A percentile compares a stretch with the other conserved stretches of the same genome.
These are phyloP conservation scores for Salix koriyanagi DNA, from an alignment of 345 rosid genomes.

Conservation along the genomic window DNA sequence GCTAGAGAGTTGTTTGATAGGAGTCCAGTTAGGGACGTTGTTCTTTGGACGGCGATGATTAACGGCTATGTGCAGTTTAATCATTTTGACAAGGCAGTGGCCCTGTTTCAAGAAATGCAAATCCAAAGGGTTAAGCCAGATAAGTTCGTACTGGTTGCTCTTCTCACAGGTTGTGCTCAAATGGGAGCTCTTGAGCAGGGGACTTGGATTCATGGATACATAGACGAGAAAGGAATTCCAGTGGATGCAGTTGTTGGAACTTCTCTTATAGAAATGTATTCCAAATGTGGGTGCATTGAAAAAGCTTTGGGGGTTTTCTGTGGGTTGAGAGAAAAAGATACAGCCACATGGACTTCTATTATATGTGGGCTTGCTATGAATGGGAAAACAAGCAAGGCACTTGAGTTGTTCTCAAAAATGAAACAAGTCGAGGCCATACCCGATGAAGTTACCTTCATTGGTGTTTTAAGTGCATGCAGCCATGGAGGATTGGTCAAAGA, in stretches of 20 bases:
- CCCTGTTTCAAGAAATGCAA: constrained; percentile 60
- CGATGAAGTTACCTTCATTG: constrained; percentile 64
- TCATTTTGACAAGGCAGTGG: constrained; percentile 52
- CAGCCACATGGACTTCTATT: constrained; percentile 69
- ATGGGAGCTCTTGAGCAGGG: constrained; percentile 75
- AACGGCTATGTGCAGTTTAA: constrained; percentile 74
- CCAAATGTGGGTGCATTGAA: constrained; percentile 64
- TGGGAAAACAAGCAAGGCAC: constrained; percentile 52
- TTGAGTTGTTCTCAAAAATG: constrained; percentile 58
- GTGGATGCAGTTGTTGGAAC: constrained; percentile 59
- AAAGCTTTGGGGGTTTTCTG: constrained; percentile 53
- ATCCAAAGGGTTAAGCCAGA: constrained; percentile 44
- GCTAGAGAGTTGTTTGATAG: constrained; percentile 67
- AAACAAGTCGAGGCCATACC: constrained; percentile 38
- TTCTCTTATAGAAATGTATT: constrained; percentile 75
- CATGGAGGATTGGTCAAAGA: constrained; percentile 75
- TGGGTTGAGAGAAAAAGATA: constrained; percentile 44
- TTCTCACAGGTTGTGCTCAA: constrained; percentile 77
- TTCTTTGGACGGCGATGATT: constrained; percentile 88
- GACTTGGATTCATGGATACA: constrained; percentile 69
- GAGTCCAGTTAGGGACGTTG: constrained; percentile 61
- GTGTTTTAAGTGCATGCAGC: constrained; percentile 73
- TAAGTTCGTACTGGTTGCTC: constrained; percentile 57
- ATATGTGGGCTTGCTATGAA: constrained; percentile 68
- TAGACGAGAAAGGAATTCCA: constrained; percentile 40